phyloP scores from a whole-genome alignment of 1,284 basidiomycete genomes.

The Xerocomus minutiporus region DNA sequence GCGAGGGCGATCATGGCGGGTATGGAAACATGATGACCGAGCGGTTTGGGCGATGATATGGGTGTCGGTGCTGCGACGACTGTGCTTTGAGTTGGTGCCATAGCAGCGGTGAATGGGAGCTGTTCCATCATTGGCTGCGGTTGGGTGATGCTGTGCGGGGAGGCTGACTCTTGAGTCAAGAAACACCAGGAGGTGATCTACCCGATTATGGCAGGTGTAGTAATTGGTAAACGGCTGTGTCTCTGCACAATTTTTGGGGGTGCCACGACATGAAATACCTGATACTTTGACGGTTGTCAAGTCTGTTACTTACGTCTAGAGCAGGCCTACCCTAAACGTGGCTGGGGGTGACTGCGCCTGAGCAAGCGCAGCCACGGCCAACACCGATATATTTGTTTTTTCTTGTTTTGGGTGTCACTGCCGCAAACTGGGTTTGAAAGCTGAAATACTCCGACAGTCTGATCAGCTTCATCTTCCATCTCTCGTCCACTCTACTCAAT shows the following conservation, averaged over 20 bases:
- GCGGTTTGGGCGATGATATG: neutral
- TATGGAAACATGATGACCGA: neutral
- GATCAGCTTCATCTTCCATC: constrained; percentile 20
- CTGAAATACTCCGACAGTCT: constrained; percentile 21
- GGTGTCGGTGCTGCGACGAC: neutral
- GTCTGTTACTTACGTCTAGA: neutral
- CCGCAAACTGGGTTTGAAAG: constrained; percentile 19
- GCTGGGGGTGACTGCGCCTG: neutral
- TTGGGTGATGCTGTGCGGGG: neutral
- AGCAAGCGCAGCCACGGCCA: neutral
- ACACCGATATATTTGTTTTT: constrained; percentile 12
- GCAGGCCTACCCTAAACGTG: neutral
- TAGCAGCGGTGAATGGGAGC: neutral
- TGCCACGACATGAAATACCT: neutral
- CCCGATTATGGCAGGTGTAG: constrained; percentile 16
- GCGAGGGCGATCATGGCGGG: neutral
- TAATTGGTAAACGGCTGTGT: neutral
- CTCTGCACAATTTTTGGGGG: neutral
- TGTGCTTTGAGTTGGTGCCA: neutral
- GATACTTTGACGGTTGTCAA: neutral
- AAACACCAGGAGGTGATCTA: neutral
- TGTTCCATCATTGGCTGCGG: neutral
- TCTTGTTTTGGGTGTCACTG: constrained; percentile 14
- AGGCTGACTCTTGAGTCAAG: neutral
- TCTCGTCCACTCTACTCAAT: constrained; percentile 12